Evolutionary conservation across 495 filamentous ascomycete genomes (phyloP).

Genomic region (Daldinia bambusicola): DNA sequence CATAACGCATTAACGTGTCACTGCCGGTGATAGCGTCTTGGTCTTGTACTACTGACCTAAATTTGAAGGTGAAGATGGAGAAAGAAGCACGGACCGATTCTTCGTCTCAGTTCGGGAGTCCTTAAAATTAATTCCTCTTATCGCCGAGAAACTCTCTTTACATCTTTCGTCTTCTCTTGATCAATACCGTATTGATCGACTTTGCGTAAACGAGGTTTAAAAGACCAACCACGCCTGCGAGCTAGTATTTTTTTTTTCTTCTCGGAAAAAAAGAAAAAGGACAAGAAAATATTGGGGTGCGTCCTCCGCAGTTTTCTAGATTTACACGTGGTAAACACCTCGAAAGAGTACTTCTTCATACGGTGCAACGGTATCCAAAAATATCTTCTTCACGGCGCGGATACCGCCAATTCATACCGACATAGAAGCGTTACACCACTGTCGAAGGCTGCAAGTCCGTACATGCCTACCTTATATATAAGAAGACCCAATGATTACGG

Average conservation of each 20-base stretch:
- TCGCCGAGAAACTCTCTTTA: neutral
- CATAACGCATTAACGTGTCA: neutral
- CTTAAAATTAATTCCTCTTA: neutral
- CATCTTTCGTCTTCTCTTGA: neutral
- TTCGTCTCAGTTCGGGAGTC: neutral
- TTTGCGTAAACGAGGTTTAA: neutral
- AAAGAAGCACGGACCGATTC: neutral
- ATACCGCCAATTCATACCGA: slow-evolving; percentile 44
- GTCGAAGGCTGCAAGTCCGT: slow-evolving; percentile 24
- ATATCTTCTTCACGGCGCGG: slow-evolving; percentile 35
- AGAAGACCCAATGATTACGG: slow-evolving; percentile 16
- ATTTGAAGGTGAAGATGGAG: neutral
- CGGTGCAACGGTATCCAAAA: slow-evolving; percentile 37
- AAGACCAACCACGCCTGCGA: neutral
- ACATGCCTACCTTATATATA: slow-evolving; percentile 15
- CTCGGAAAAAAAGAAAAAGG: neutral
- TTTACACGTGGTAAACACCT: slow-evolving; percentile 33
- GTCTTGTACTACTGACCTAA: neutral
- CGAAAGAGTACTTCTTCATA: slow-evolving; percentile 23
- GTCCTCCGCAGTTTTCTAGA: slow-evolving; percentile 13
- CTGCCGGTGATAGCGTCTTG: neutral
- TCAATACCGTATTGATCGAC: neutral
- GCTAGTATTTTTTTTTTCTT: neutral
- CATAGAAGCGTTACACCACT: slow-evolving; percentile 28
- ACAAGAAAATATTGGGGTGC: slow-evolving; percentile 5